Evolutionary conservation across 139 green algal genomes (phyloP).

Genomic region (Chlamydomonas sp.): DNA sequence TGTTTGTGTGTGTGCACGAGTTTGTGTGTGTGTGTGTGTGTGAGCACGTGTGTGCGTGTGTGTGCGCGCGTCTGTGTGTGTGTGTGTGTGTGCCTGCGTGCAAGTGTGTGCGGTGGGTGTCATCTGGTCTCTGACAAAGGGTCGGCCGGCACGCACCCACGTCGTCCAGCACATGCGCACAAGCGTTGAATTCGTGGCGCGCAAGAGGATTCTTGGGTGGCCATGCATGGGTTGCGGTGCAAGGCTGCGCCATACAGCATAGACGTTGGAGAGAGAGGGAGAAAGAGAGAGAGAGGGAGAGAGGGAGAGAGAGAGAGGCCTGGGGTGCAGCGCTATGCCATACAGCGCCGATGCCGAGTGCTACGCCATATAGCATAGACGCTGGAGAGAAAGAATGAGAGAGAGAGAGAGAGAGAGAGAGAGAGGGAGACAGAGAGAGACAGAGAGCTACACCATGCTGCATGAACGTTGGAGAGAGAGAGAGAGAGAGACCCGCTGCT

Average conservation of each 20-base stretch:
- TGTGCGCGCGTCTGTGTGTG: neutral
- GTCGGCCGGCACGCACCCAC: conserved; percentile 62
- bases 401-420: too few relatives aligned
- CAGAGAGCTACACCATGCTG: too few relatives aligned
- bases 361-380: neutral
- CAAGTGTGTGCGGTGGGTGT: neutral
- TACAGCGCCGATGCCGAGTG: too few relatives aligned
- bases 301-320: neutral
- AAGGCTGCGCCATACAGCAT: neutral
- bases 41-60: neutral
- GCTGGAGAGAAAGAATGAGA: neutral
- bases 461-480: neutral
- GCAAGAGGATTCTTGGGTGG: neutral
- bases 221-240: neutral
- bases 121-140: conserved; percentile 38
- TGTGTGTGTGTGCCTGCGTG: too few relatives aligned
- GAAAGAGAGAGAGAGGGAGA: neutral
- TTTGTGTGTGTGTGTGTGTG: too few relatives aligned
- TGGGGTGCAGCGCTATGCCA: too few relatives aligned
- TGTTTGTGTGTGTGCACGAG: too few relatives aligned
- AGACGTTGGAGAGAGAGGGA: neutral
- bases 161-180: conserved; percentile 57
- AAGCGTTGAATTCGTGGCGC: neutral
- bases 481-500: too few relatives aligned
- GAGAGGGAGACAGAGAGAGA: too few relatives aligned